Evolutionary conservation across 257 asterid genomes (phyloP).

Genomic region (Galeopsis tetrahit): DNA sequence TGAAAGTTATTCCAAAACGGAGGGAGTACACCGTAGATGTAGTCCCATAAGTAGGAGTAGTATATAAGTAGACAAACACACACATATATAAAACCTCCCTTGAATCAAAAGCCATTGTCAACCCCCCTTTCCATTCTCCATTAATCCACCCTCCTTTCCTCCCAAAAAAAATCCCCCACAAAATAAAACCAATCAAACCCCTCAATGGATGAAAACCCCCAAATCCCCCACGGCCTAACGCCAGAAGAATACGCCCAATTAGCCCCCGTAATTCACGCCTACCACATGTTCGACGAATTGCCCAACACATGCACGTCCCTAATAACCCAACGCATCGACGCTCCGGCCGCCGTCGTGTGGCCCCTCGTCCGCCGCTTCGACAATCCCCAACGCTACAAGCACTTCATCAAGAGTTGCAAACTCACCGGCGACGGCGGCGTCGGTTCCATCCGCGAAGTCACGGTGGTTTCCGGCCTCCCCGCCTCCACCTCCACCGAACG

Average conservation of each 20-base stretch:
- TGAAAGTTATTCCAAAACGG: no score
- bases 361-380: slow-evolving; percentile 80
- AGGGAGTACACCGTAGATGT: no score
- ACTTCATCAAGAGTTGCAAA: slow-evolving; percentile 83
- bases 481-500: slow-evolving; percentile 93
- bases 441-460: slow-evolving; percentile 83
- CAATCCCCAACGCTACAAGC: slow-evolving; percentile 86
- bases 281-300: slow-evolving; percentile 64
- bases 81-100: no score
- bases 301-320: slow-evolving; percentile 81
- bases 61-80: no score
- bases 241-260: slow-evolving; percentile 60
- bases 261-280: slow-evolving; percentile 49
- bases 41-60: no score
- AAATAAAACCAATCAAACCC: no score
- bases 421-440: slow-evolving; percentile 82
- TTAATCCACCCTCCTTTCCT: no score
- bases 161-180: no score
- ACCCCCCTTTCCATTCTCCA: no score
- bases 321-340: slow-evolving; percentile 67
- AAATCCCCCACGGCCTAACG: slow-evolving; percentile 56
- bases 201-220: slow-evolving; percentile 36
- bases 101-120: no score
- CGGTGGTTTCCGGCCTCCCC: slow-evolving; percentile 89
- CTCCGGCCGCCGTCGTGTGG: slow-evolving; percentile 78